Percentiles rank a stretch among this genome's conserved stretches.
Conservation (phyloP, 306 rosid genomes). For the Parietaria judaica region DNA sequence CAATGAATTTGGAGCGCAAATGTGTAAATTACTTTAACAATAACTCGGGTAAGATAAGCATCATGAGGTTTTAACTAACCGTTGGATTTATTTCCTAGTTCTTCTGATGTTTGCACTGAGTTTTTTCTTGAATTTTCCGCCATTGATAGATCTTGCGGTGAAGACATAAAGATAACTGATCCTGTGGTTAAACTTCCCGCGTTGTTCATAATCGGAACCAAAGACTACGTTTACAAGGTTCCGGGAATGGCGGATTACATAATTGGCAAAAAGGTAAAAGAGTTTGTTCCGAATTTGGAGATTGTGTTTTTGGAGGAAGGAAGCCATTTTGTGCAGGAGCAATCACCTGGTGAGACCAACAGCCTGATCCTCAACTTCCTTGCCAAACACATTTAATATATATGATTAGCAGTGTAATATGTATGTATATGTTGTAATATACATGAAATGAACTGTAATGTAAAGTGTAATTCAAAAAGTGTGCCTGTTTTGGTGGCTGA, state of each 20-base stretch:
- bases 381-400: constrained; percentile 29
- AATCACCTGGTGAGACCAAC: constrained; percentile 58
- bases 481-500: too few species aligned
- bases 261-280: constrained; percentile 44
- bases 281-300: constrained; percentile 50
- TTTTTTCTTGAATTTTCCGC: too few species aligned
- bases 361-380: constrained; percentile 56
- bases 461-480: too few species aligned
- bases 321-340: constrained; percentile 85
- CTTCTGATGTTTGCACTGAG: constrained; percentile 1
- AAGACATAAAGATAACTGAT: constrained; percentile 31
- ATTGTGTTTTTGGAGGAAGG: constrained; percentile 58
- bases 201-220: constrained; percentile 50
- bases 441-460: too few species aligned
- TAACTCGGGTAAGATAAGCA: too few species aligned
- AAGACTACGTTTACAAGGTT: constrained; percentile 57
- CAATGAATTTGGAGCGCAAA: too few species aligned
- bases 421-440: not conserved
- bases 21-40: not conserved
- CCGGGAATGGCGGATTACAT: constrained; percentile 54
- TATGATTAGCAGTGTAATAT: constrained; percentile 14
- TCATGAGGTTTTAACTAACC: too few species aligned
- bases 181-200: constrained; percentile 44
- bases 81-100: too few species aligned
- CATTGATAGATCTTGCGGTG: constrained; percentile 39